Evolutionary conservation across 805 yeast genomes (phyloP).

Genomic region (Barnettozyma salicaria): DNA sequence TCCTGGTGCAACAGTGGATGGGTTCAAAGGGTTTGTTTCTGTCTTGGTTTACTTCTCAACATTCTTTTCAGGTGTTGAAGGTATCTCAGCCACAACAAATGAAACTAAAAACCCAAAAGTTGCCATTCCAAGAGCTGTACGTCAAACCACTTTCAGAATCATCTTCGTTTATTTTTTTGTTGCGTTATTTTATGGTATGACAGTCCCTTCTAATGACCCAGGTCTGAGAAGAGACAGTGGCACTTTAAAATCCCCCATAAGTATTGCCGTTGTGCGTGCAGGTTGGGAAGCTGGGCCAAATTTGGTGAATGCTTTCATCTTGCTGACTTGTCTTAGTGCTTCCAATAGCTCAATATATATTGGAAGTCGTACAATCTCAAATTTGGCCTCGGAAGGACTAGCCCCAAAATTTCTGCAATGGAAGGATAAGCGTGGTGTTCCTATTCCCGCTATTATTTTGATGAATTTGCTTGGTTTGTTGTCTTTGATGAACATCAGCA

Average conservation of each 20-base stretch:
- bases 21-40: slow-evolving; percentile 50
- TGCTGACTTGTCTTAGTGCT: slow-evolving; percentile 62
- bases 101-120: slow-evolving; percentile 66
- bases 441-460: slow-evolving; percentile 50
- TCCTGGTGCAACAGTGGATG: slow-evolving; percentile 34
- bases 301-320: slow-evolving; percentile 65
- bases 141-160: slow-evolving; percentile 11
- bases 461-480: slow-evolving; percentile 58
- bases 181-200: slow-evolving; percentile 10
- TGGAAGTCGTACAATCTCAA: slow-evolving; percentile 62
- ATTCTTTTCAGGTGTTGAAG: slow-evolving; percentile 74
- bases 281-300: slow-evolving; percentile 63
- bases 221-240: slow-evolving; percentile 5
- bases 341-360: slow-evolving; percentile 64
- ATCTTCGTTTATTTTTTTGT: slow-evolving; percentile 10
- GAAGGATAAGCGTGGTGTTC: slow-evolving; percentile 56
- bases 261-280: slow-evolving; percentile 61
- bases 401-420: slow-evolving; percentile 51
- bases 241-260: slow-evolving; percentile 54
- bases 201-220: slow-evolving; percentile 11
- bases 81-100: slow-evolving; percentile 69
- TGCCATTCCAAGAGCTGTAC: slow-evolving; percentile 63
- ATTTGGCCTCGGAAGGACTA: slow-evolving; percentile 53
- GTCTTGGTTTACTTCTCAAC: slow-evolving; percentile 67
- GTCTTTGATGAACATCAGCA: slow-evolving; percentile 52